phyloP scores from a whole-genome alignment of 139 green algal species.

The Micromonas pusilla region DNA sequence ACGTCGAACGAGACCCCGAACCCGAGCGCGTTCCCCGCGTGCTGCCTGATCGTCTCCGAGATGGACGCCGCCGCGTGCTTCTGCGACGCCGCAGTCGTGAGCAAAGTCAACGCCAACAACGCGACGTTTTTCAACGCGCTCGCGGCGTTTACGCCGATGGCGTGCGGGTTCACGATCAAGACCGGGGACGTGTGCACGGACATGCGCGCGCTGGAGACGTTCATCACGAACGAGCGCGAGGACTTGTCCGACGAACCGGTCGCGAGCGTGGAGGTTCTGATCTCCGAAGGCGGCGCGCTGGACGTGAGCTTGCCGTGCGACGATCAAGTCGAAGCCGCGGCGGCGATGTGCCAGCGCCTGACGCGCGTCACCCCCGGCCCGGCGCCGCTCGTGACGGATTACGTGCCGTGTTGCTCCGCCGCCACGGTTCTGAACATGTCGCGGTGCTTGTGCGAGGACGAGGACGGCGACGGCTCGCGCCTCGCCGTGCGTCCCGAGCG shows the following conservation, averaged over 20 bases:
- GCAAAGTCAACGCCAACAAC: not conserved
- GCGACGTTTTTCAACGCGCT: not conserved
- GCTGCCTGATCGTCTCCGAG: not conserved
- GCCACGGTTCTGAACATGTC: not conserved
- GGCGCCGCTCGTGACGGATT: not conserved
- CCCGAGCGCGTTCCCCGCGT: not conserved
- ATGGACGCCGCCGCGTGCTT: conserved; percentile 15
- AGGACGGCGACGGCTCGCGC: not conserved
- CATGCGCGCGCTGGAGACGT: not conserved
- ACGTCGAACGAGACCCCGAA: not conserved
- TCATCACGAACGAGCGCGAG: not conserved
- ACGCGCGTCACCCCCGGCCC: not conserved
- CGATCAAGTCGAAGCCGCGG: not conserved
- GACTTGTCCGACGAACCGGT: not conserved
- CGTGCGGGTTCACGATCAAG: conserved; percentile 23
- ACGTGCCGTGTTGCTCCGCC: conserved; percentile 8
- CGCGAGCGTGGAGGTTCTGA: not conserved
- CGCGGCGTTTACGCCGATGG: conserved; percentile 1
- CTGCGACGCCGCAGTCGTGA: not conserved
- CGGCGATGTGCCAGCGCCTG: not conserved
- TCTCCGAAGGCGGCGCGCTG: conserved; percentile 1
- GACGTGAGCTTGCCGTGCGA: not conserved
- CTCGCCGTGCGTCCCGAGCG: not conserved
- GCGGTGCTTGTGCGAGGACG: not conserved
- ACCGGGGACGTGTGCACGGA: conserved; percentile 7